phyloP scores from a whole-genome alignment of 1,284 basidiomycete species.

The Serendipita sp. region DNA sequence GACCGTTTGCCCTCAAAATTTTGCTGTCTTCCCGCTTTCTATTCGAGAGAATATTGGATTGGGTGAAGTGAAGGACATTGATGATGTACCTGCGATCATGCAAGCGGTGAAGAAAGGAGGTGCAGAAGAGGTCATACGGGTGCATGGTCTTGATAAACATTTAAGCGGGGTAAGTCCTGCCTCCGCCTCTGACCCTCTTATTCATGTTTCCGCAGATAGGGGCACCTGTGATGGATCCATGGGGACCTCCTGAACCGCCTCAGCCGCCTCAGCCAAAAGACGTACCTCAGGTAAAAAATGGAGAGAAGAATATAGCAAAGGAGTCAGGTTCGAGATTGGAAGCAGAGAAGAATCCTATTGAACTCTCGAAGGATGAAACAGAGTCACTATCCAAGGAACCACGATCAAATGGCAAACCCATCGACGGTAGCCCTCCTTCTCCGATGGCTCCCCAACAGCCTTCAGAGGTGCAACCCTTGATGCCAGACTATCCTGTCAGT shows the following conservation, averaged over 20 bases:
- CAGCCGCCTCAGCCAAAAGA: neutral
- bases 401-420: no score
- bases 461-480: neutral
- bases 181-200: neutral
- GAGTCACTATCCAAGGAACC: no score
- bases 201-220: neutral
- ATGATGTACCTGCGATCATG: constrained; percentile 31
- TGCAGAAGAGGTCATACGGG: constrained; percentile 33
- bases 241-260: neutral
- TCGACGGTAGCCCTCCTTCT: neutral
- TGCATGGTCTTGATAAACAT: constrained; percentile 22
- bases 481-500: neutral
- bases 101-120: constrained; percentile 51
- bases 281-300: neutral
- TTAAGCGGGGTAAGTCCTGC: neutral
- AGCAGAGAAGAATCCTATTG: neutral
- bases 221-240: neutral
- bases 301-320: neutral
- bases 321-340: neutral
- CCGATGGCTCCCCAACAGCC: neutral
- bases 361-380: no score
- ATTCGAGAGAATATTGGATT: constrained; percentile 67
- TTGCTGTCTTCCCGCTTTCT: constrained; percentile 59
- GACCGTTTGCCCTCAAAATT: constrained; percentile 67
- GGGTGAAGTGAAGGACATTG: constrained; percentile 35